Evolutionary conservation across 2,329 filamentous ascomycete genomes (phyloP), one percentile per base, ranked within the genome.

Genomic region (Fusarium avenaceum): DNA sequence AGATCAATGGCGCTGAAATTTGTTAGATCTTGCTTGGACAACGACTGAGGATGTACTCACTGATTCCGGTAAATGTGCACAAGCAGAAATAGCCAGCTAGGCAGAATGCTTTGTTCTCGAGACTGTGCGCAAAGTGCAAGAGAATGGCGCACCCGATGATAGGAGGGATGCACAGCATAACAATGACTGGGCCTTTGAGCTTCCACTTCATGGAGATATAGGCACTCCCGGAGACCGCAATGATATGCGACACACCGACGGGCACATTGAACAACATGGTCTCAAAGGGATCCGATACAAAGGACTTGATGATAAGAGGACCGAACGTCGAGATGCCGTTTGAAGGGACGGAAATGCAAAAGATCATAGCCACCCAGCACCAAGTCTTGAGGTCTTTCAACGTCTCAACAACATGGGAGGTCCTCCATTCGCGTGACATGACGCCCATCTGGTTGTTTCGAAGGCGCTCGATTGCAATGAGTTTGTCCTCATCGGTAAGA

Each of bases 191-290:
- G 0, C 84, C 84, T 70, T 90, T 90, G 71, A 82, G 81, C 71
- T 86, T 87, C 71, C 83, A 80, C 26, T 77, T 77, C 28, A 86
- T 88, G 0, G 87, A 85, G 2, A 86, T 73, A 69, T 82, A 87
- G 2, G 87, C 86, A 15, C 86, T 86, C 6, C 82, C 83, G 43
- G 88, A 80, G 1, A 87, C 90, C 0, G 85, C 83, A 19, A 89
- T 77, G 22, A 90, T 82, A 67, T 90, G 88, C 0, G 88, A 86
- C 1, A 84, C 79, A 2, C 87, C 87, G 48, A 89, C 86, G 0
- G 86, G 86, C 45, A 89, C 87, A 63, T 89, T 88, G 77, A 89
- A 86, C 0, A 89, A 76, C 48, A 89, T 88, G 0, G 87, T 87
- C 17, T 83, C 77, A 53, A 88, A 87, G 7, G 83, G 81, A 30